Evolutionary conservation across 768 basidiomycete species (phyloP).

Genomic region (Stropharia rugosoannulata): DNA sequence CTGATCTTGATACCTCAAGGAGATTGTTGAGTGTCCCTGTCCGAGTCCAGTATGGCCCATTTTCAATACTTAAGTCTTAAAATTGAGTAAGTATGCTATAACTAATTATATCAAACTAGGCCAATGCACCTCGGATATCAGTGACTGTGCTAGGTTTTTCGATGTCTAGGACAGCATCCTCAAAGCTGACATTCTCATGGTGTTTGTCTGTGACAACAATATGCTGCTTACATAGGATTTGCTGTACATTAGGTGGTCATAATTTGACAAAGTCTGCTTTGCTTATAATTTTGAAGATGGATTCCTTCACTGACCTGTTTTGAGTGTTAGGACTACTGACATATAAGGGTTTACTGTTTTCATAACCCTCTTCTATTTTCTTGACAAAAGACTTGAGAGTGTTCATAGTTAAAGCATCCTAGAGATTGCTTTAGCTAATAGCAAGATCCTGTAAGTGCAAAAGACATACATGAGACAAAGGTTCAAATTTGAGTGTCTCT

Average conservation of each 20-base stretch:
- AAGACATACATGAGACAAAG: background rate
- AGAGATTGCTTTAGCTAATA: too few relatives aligned
- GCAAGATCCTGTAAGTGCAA: background rate
- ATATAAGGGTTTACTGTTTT: background rate
- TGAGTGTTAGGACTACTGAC: background rate
- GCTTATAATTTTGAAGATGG: background rate
- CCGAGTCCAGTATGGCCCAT: background rate
- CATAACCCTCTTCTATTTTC: background rate
- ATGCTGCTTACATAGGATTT: background rate
- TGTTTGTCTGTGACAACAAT: background rate
- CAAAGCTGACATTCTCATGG: background rate
- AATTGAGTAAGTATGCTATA: background rate
- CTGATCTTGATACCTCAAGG: background rate
- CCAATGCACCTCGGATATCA: background rate
- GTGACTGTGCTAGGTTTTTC: background rate
- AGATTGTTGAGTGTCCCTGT: background rate
- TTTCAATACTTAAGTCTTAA: background rate
- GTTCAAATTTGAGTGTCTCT: background rate
- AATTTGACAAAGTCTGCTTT: background rate
- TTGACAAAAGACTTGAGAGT: background rate
- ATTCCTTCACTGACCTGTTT: background rate
- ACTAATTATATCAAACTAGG: too few relatives aligned
- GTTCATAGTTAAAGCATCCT: background rate
- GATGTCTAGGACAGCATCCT: background rate
- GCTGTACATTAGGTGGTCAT: background rate